Percentiles rank a stretch among this genome's conserved stretches.
These are phyloP conservation scores for Coniosporium tulheliwenetii DNA, from an alignment of 2,329 filamentous ascomycete species.

Conservation along the genomic window DNA sequence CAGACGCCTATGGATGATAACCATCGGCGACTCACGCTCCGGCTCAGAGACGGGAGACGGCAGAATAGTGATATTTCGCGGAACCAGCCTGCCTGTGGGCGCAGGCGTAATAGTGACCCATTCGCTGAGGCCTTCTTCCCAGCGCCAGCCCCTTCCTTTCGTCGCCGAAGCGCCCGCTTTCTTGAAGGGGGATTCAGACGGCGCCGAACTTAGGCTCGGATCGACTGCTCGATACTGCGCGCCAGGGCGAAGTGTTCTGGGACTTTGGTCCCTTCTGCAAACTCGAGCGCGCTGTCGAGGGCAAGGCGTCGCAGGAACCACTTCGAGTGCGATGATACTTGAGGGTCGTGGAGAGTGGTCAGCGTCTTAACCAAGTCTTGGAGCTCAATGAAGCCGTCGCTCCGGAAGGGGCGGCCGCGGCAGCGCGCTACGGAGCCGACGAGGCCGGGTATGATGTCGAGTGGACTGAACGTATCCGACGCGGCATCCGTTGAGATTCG, in stretches of 20 bases:
- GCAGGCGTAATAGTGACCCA: conserved; percentile 27
- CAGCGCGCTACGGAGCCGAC: conserved; percentile 17
- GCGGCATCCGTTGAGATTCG: too few relatives aligned
- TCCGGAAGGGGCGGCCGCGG: conserved; percentile 17
- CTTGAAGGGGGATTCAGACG: conserved; percentile 7
- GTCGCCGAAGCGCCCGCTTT: conserved; percentile 2
- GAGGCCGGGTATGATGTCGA: conserved; percentile 8
- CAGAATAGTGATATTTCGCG: background rate
- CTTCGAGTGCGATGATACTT: conserved; percentile 12
- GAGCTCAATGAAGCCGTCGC: conserved; percentile 18
- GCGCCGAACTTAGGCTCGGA: conserved; percentile 14
- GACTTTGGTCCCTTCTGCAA: conserved; percentile 15
- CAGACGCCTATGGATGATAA: too few relatives aligned
- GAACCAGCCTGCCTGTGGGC: background rate
- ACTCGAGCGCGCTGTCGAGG: conserved; percentile 19
- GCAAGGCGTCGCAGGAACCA: conserved; percentile 21
- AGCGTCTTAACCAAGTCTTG: conserved; percentile 14
- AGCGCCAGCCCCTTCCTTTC: conserved; percentile 15
- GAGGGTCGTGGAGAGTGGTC: conserved; percentile 9
- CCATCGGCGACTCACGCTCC: background rate
- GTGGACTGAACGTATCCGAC: too few relatives aligned
- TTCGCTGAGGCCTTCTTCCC: conserved; percentile 30
- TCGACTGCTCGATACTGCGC: conserved; percentile 14
- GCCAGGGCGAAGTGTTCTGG: conserved; percentile 14
- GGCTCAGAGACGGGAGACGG: background rate